Percentiles rank a stretch among this genome's conserved stretches.
Evolutionary conservation across 805 yeast genomes (phyloP).

Genomic region (Starmerella sp.): DNA sequence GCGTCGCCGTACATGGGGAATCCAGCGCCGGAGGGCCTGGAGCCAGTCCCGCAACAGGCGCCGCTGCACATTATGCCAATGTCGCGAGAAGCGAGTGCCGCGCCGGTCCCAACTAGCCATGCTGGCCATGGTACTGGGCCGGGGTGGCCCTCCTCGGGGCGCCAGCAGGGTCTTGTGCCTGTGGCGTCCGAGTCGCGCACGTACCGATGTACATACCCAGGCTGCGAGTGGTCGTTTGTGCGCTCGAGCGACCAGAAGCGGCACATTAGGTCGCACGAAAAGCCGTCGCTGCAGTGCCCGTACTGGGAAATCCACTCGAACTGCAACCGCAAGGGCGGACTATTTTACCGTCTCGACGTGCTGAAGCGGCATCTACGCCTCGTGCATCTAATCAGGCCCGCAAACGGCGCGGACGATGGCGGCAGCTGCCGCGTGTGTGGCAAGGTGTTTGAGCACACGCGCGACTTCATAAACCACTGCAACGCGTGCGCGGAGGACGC

Average conservation of each 20-base stretch:
- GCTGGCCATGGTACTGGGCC: constrained; percentile 11
- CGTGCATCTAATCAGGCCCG: constrained; percentile 49
- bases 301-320: constrained; percentile 57
- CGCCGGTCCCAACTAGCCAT: constrained; percentile 15
- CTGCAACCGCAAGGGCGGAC: constrained; percentile 67
- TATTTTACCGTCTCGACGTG: constrained; percentile 64
- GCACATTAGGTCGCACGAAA: constrained; percentile 53
- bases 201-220: constrained; percentile 30
- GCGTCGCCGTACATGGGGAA: neutral
- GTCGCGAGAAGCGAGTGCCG: neutral
- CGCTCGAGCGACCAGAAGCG: constrained; percentile 60
- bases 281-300: constrained; percentile 62
- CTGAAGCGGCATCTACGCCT: constrained; percentile 58
- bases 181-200: constrained; percentile 17
- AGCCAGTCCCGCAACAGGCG: neutral
- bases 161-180: neutral
- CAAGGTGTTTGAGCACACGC: constrained; percentile 42
- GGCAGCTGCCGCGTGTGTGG: constrained; percentile 64
- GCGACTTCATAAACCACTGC: constrained; percentile 54
- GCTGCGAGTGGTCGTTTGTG: constrained; percentile 60
- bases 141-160: neutral
- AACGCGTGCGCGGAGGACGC: constrained; percentile 42
- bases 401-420: constrained; percentile 36
- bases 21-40: neutral
- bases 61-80: neutral